Evolutionary conservation across 345 rosid genomes (phyloP).

Genomic region (Arabis alpina): DNA sequence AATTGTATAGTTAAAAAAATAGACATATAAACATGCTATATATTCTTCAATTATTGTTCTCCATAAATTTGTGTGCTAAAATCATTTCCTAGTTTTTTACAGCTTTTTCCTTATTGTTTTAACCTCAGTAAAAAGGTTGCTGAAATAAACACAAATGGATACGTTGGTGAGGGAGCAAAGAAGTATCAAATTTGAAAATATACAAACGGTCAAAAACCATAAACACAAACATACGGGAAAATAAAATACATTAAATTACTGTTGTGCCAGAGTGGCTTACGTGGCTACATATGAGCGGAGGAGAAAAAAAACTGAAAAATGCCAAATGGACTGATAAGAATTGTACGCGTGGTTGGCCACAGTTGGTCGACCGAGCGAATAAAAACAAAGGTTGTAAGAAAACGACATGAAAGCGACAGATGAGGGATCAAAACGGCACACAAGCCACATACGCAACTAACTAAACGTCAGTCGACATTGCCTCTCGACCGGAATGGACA

Average conservation of each 20-base stretch:
- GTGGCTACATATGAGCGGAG: conserved; percentile 31
- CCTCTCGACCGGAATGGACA: conserved; percentile 26
- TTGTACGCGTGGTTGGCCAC: conserved; percentile 34
- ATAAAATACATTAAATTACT: not conserved
- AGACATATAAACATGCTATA: too few relatives aligned
- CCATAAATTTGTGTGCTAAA: too few relatives aligned
- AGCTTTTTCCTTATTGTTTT: too few relatives aligned
- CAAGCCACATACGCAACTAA: conserved; percentile 38
- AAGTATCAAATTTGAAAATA: not conserved
- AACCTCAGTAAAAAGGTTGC: not conserved
- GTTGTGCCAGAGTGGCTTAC: conserved; percentile 19
- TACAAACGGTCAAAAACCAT: not conserved
- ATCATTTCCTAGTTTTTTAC: too few relatives aligned
- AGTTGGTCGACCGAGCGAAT: conserved; percentile 27
- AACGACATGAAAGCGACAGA: conserved; percentile 37
- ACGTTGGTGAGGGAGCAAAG: not conserved
- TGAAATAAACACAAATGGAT: not conserved
- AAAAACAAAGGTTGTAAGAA: conserved; percentile 26
- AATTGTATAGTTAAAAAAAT: too few relatives aligned
- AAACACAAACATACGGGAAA: not conserved
- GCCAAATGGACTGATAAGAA: conserved; percentile 35
- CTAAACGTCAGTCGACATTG: conserved; percentile 31
- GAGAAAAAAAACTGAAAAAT: not conserved
- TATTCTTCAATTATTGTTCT: too few relatives aligned
- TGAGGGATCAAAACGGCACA: conserved; percentile 39